Evolutionary conservation across 2,329 filamentous ascomycete species (phyloP), one percentile per base, ranked within the genome.

Genomic region (Mycosphaerella sp.): DNA sequence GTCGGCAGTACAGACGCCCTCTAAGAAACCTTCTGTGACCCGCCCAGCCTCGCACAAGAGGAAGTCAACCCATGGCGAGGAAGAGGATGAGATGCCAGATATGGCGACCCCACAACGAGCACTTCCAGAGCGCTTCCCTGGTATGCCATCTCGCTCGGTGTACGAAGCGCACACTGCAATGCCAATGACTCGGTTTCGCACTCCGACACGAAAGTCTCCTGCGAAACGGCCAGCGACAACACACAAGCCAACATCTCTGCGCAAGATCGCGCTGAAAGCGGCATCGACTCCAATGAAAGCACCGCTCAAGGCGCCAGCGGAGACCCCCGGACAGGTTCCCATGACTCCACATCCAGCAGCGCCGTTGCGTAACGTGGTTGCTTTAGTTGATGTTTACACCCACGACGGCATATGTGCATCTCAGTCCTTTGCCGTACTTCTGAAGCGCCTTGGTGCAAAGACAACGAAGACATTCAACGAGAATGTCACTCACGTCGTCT

Each of bases 291-390:
- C 67, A 3, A 61, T 66, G n/a, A 67, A 64, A 55, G 64, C 65
- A 7, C 65, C 66, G 11, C 49, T 67, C 36, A 65, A 63, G 47
- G 59, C 60, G 4, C 48, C 64, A 5, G 59, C 54, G 7, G 60
- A 61, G 48, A 68, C 65, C 31, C 66, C 66, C 4, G 59, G 56
- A 6, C 54, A 61, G 43, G 62, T 57, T 2, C 63, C 67, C 5
- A 67, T 70, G 65, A 71, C 69, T 2, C 69, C 69, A 26, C 69
- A 71, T 46, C 68, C 69, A 12, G 44, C 58, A 32, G 65, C 64
- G 9, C 69, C 69, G 2, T 56, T 71, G 11, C 60, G 62, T 10
- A 64, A 64, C 12, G 64, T 70, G 2, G 56, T 68, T 12, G 67
- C 67, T 23, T 60, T 70, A 32, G 68, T 70, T 9, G 68, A 70